phyloP scores from a whole-genome alignment of 2,329 filamentous ascomycete species.

The Pseudogymnoascus sp. region DNA sequence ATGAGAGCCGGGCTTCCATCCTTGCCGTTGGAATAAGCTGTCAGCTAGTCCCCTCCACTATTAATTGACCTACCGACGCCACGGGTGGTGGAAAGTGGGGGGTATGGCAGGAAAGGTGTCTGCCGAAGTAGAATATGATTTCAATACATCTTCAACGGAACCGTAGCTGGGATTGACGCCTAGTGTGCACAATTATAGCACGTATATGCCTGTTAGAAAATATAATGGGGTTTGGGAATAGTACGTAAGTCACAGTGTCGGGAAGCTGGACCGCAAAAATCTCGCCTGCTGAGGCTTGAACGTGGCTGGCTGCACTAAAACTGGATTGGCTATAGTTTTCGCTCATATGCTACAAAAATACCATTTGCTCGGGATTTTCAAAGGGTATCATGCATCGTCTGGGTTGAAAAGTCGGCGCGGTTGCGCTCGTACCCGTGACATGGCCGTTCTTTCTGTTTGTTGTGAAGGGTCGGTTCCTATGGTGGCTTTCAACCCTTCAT shows the following conservation, averaged over 20 bases:
- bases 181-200: neutral
- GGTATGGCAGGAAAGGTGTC: neutral
- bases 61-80: neutral
- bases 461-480: neutral
- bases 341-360: neutral
- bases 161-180: neutral
- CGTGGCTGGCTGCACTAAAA: neutral
- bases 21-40: slow-evolving; percentile 3
- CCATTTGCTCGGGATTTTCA: neutral
- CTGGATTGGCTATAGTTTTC: neutral
- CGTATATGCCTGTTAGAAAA: neutral
- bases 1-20: neutral
- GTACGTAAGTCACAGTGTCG: neutral
- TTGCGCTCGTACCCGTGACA: neutral
- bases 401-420: neutral
- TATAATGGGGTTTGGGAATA: neutral
- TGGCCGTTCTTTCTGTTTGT: neutral
- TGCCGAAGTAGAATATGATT: neutral
- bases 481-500: neutral
- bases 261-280: neutral
- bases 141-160: neutral
- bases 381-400: neutral
- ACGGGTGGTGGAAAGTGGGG: neutral
- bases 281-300: neutral
- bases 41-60: neutral